Evolutionary conservation across 2,329 filamentous ascomycete genomes (phyloP), one percentile per base, ranked within the genome.

Genomic region (Paraphoma chrysanthemicola): DNA sequence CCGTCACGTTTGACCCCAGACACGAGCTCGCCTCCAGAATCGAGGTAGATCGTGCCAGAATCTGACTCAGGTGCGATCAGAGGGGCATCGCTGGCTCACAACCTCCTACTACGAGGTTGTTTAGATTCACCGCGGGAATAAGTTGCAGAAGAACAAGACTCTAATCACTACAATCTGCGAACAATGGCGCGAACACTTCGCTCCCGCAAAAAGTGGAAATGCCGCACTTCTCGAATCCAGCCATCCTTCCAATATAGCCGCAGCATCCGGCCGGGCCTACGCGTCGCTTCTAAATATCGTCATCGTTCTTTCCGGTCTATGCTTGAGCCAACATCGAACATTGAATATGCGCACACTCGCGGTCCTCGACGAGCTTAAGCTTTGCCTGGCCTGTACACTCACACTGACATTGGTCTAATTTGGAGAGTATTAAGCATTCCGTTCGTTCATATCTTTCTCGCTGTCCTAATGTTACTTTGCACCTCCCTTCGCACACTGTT

Each of bases 201-300:
- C 23, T 23, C 23, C 23, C 23, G 23, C 23, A 23, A 23, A 23
- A 23, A 36, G 33, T 14, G 33, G 33, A 36, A 36, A 10, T 10
- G 33, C 33, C 14, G 33, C 33, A 36, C 33, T 36, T 36, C 33
- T 36, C 33, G 7, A 2, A 14, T 6, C 33, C 14, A 3, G 33
- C 14, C 33, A 23, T 23, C 23, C 23, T 23, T 23, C 23, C 23
- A 23, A 23, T 23, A 6, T 36, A 14, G 33, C 33, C 33, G 33
- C 14, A 10, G 33, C 14, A 66, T 63, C 63, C 56, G 62, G 54
- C 44, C 54, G 33, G 33, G 33, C 33, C 10, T 36, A 60, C 56
- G 62, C 56, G 56, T 63, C 41, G 42, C 23, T 41, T 46, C 43
- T 46, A 50, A 23, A 58, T 63, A 59, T 57, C 59, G 63, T 64